These are phyloP conservation scores for Theobroma cacao DNA, from an alignment of 345 rosid species.

Conservation along the genomic window DNA sequence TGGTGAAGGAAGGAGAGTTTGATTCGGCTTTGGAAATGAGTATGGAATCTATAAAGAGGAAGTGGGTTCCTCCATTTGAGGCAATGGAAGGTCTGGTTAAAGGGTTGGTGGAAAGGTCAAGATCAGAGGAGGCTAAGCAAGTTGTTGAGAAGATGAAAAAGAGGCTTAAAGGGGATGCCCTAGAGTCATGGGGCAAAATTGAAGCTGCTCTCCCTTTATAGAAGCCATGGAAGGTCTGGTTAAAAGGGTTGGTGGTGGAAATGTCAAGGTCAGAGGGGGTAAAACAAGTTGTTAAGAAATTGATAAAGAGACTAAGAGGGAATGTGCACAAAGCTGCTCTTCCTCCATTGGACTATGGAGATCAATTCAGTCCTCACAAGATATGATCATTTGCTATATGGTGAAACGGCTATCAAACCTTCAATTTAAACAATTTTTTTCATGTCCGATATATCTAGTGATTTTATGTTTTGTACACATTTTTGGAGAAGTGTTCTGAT, in stretches of 20 bases:
- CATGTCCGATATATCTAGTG: background rate
- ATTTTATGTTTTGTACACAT: background rate
- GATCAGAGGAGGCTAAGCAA: slow-evolving; percentile 28
- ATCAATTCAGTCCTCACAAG: background rate
- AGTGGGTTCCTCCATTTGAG: slow-evolving; percentile 38
- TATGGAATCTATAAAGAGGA: slow-evolving; percentile 27
- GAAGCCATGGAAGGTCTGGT: slow-evolving; percentile 18
- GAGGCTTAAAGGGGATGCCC: slow-evolving; percentile 28
- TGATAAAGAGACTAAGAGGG: slow-evolving; percentile 21
- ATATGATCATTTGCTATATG: background rate
- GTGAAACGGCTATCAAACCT: background rate
- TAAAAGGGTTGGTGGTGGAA: slow-evolving; percentile 14
- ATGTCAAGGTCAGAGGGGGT: slow-evolving; percentile 12
- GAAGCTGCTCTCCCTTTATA: slow-evolving; percentile 29
- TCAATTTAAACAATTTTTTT: background rate
- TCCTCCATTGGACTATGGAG: background rate
- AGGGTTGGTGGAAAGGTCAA: slow-evolving; percentile 28
- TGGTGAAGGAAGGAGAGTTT: slow-evolving; percentile 36
- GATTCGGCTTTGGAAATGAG: slow-evolving; percentile 29
- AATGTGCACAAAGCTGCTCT: slow-evolving; percentile 14
- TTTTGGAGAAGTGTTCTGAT: background rate
- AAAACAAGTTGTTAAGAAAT: slow-evolving; percentile 16
- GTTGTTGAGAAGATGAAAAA: slow-evolving; percentile 34
- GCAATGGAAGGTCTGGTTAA: slow-evolving; percentile 24
- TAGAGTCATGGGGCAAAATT: slow-evolving; percentile 29